Evolutionary conservation across 192 early-diverging fungal species (phyloP).

Genomic region (Blastocladiella britannica): DNA sequence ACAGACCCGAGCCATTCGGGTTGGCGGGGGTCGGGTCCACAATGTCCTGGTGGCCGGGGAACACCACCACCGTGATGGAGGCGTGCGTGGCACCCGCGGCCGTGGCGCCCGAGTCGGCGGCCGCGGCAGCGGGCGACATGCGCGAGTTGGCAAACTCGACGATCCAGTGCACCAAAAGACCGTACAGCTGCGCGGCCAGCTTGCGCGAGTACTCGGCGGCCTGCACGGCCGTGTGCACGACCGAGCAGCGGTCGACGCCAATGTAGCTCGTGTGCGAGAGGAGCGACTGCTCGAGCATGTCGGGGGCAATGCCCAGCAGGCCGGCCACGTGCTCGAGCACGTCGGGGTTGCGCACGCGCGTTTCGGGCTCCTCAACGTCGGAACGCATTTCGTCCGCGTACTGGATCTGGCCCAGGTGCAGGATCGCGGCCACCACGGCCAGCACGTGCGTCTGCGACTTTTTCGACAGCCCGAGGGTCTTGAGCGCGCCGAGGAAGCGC

Average conservation of each 20-base stretch:
- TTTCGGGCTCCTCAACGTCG: slow-evolving; percentile 41
- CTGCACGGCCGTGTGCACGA: slow-evolving; percentile 50
- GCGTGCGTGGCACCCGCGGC: no score
- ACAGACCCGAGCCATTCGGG: neutral
- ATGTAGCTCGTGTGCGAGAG: slow-evolving; percentile 65
- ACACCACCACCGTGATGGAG: neutral
- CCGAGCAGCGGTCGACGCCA: slow-evolving; percentile 58
- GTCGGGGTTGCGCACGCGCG: slow-evolving; percentile 52
- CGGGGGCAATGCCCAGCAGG: slow-evolving; percentile 54
- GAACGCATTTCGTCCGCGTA: slow-evolving; percentile 46
- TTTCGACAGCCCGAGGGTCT: slow-evolving; percentile 60
- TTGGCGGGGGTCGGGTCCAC: neutral
- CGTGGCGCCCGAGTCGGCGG: neutral
- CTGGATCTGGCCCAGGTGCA: slow-evolving; percentile 72
- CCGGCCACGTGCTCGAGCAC: slow-evolving; percentile 54
- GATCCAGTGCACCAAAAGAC: slow-evolving; percentile 65
- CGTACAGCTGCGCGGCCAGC: slow-evolving; percentile 52
- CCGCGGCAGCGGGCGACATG: no score
- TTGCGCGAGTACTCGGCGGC: slow-evolving; percentile 53
- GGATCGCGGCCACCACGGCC: slow-evolving; percentile 58
- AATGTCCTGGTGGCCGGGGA: neutral
- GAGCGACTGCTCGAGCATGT: slow-evolving; percentile 49
- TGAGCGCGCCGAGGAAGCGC: slow-evolving; percentile 58
- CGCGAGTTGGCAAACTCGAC: slow-evolving; percentile 57
- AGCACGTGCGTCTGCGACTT: slow-evolving; percentile 69